Evolutionary conservation across 306 rosid genomes (phyloP).

Genomic region (Vigna nakashimae): DNA sequence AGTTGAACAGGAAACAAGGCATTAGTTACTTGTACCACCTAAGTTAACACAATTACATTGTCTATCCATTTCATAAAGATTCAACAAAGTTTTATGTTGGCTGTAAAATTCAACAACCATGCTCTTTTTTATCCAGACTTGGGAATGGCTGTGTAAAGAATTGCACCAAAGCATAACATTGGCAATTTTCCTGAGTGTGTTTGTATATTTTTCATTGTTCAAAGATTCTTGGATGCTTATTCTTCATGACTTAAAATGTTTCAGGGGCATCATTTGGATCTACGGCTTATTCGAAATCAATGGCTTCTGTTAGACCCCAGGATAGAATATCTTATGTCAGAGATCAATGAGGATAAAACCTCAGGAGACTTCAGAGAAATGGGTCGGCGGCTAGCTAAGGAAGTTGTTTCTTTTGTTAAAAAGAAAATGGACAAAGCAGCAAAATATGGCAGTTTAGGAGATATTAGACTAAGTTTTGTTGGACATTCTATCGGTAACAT

Average conservation of each 20-base stretch:
- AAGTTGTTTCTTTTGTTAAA: constrained; percentile 76
- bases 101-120: neutral
- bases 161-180: neutral
- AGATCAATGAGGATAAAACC: constrained; percentile 85
- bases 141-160: neutral
- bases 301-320: constrained; percentile 89
- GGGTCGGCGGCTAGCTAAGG: constrained; percentile 88
- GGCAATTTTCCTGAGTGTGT: neutral
- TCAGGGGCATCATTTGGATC: constrained; percentile 92
- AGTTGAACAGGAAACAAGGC: neutral
- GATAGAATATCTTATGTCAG: constrained; percentile 83
- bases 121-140: neutral
- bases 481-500: constrained; percentile 95
- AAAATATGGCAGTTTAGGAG: constrained; percentile 61
- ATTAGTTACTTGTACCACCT: neutral
- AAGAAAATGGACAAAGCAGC: constrained; percentile 80
- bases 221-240: constrained; percentile 16
- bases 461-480: constrained; percentile 79
- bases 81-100: neutral
- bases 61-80: neutral
- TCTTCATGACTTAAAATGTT: constrained; percentile 33
- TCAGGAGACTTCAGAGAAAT: constrained; percentile 95
- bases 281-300: constrained; percentile 88
- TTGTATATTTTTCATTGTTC: neutral
- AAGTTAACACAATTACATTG: neutral